phyloP scores from a whole-genome alignment of 495 filamentous ascomycete genomes.

The Talaromyces nanjingensis region DNA sequence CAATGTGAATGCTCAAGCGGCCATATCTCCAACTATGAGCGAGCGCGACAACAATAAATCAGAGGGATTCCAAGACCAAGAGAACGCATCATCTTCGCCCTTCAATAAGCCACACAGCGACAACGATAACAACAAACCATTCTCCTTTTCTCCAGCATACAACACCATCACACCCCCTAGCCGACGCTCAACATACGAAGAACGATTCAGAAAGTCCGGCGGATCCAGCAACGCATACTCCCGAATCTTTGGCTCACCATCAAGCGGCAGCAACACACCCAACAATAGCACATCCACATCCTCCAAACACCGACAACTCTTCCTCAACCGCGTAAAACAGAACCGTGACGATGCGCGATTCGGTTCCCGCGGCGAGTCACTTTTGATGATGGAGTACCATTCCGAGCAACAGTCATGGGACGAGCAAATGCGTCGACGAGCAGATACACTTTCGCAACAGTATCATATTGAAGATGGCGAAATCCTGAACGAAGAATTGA shows the following conservation, averaged over 20 bases:
- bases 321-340: conserved; percentile 70
- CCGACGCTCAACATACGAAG: conserved; percentile 10
- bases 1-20: conserved; percentile 2
- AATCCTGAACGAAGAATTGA: conserved; percentile 15
- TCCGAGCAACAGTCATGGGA: conserved; percentile 46
- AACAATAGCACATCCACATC: conserved; percentile 21
- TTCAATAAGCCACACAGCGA: not conserved
- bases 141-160: conserved; percentile 9
- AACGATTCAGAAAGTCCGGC: conserved; percentile 8
- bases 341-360: conserved; percentile 60
- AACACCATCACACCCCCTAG: conserved; percentile 9
- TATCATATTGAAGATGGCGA: conserved; percentile 36
- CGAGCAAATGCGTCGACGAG: conserved; percentile 33
- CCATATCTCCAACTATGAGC: not conserved
- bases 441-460: conserved; percentile 22
- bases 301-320: conserved; percentile 45
- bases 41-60: not conserved
- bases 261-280: conserved; percentile 9
- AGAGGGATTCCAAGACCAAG: not conserved
- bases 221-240: not conserved
- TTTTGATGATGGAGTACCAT: conserved; percentile 40
- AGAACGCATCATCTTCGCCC: not conserved
- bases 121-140: not conserved
- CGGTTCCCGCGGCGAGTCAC: conserved; percentile 72
- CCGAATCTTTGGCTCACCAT: conserved; percentile 10